Evolutionary conservation across 345 rosid species (phyloP), one percentile per base, ranked within the genome.

Genomic region (Noccaea bulbosa): DNA sequence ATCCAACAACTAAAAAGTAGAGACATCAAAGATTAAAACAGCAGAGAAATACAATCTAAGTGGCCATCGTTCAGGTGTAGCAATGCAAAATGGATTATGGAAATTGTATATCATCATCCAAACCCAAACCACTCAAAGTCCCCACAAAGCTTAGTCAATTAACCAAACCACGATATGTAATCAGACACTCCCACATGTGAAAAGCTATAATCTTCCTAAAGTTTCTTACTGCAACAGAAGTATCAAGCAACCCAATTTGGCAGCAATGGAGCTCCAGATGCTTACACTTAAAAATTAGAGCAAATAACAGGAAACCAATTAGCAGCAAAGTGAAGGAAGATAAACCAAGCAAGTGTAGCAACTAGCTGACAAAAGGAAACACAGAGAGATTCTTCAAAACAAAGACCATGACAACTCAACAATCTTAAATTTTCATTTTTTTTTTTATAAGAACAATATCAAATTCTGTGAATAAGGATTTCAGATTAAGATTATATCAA

Each of bases 271-370:
- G n/a, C 20, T 20, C 27, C 55, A 45, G 12, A 20, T 56, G 44
- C 46, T 45, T 7, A 48, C 8, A 37, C 30, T 20, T 34, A 11
- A 11, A 11, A 11, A 35, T 7, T 14, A 14, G 48, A 57, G 57
- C 56, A 57, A 57, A 57, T 24, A 22, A 48, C 12, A 69, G n/a
- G 66, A 59, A 46, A 9, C 47, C 38, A 57, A 8, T 40, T 56
- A 20, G 45, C 22, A 10, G 65, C 8, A 37, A 12, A 69, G 50
- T 16, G 49, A 57, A 20, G 45, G 62, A 56, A 8, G 11, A 12
- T 35, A 69, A 34, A 30, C 32, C 63, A 58, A 8, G 3, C 3
- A 52, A 62, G 32, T 34, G 2, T 9, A 41, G 8, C 40, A 66
- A 37, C 20, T 35, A 65, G 14, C 53, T 2, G 11, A 27, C 4